A percentile compares a stretch with the other conserved stretches of the same genome.
phyloP scores from a whole-genome alignment of 1,284 basidiomycete species.

The Psilocybe mexicana region DNA sequence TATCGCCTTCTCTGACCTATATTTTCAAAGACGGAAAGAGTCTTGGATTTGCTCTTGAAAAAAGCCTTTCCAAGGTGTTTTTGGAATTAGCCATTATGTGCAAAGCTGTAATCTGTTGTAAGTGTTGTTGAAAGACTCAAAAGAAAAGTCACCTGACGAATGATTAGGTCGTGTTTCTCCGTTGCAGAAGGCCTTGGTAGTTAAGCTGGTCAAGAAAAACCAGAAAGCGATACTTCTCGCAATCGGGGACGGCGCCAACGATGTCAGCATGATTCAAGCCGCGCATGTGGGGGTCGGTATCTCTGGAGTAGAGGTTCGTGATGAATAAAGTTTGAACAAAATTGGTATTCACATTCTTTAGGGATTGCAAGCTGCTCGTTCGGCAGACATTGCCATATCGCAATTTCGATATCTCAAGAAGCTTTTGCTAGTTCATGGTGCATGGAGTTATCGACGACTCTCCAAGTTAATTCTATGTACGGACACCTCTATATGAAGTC shows the following conservation, averaged over 20 bases:
- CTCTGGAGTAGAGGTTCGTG: constrained; percentile 88
- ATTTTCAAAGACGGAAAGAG: constrained; percentile 84
- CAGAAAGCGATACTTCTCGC: constrained; percentile 90
- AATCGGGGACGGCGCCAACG: constrained; percentile 97
- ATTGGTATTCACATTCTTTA: constrained; percentile 28
- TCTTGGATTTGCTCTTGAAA: constrained; percentile 89
- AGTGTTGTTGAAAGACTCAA: constrained; percentile 29
- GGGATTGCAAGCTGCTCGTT: constrained; percentile 96
- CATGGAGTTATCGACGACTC: constrained; percentile 96
- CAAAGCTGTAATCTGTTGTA: constrained; percentile 97
- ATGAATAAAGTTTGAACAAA: neutral
- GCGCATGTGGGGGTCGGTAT: constrained; percentile 98
- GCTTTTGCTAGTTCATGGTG: constrained; percentile 93
- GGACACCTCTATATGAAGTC: constrained; percentile 24
- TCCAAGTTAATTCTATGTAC: constrained; percentile 94
- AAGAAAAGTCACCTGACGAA: constrained; percentile 10
- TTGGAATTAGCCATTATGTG: constrained; percentile 97
- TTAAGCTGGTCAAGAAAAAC: constrained; percentile 98
- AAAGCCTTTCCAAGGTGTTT: constrained; percentile 87
- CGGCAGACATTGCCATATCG: constrained; percentile 96
- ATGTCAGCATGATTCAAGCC: constrained; percentile 96
- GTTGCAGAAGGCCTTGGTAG: constrained; percentile 95
- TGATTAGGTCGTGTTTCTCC: constrained; percentile 90
- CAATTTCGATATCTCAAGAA: constrained; percentile 99
- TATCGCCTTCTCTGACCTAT: constrained; percentile 8